These are phyloP conservation scores for Lasiodiplodia hormozganensis DNA, from an alignment of 2,329 filamentous ascomycete species.

Conservation along the genomic window DNA sequence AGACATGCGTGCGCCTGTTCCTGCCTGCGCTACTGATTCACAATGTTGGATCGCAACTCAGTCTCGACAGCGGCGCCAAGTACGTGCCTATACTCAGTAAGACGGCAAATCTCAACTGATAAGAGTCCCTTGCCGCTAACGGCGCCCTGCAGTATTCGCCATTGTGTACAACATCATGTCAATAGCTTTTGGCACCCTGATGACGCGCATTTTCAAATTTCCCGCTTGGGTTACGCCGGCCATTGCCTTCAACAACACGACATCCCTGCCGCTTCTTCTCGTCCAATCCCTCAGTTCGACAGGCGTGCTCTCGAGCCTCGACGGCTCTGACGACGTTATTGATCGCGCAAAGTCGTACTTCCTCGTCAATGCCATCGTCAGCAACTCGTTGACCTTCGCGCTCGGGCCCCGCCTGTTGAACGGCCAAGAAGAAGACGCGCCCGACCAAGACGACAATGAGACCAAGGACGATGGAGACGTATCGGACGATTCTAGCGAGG, in stretches of 20 bases:
- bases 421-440: conserved; percentile 50
- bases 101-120: conserved; percentile 30
- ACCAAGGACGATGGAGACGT: conserved; percentile 40
- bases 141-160: conserved; percentile 53
- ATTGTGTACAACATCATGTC: conserved; percentile 58
- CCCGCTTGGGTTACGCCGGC: conserved; percentile 62
- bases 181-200: conserved; percentile 53
- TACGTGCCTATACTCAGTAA: conserved; percentile 59
- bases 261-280: conserved; percentile 59
- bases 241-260: conserved; percentile 65
- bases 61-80: conserved; percentile 53
- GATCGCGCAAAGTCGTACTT: conserved; percentile 70
- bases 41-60: conserved; percentile 60
- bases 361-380: conserved; percentile 69
- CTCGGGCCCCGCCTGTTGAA: conserved; percentile 67
- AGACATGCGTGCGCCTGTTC: conserved; percentile 60
- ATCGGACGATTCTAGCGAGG: conserved; percentile 28
- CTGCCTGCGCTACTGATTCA: conserved; percentile 61
- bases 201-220: conserved; percentile 56
- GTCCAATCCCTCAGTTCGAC: conserved; percentile 62
- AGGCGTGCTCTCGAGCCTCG: conserved; percentile 60
- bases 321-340: conserved; percentile 56
- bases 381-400: conserved; percentile 69
- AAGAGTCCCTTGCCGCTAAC: not conserved
- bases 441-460: conserved; percentile 31